Evolutionary conservation across 331 rosid genomes (phyloP).

Genomic region (Spiraea crenata): DNA sequence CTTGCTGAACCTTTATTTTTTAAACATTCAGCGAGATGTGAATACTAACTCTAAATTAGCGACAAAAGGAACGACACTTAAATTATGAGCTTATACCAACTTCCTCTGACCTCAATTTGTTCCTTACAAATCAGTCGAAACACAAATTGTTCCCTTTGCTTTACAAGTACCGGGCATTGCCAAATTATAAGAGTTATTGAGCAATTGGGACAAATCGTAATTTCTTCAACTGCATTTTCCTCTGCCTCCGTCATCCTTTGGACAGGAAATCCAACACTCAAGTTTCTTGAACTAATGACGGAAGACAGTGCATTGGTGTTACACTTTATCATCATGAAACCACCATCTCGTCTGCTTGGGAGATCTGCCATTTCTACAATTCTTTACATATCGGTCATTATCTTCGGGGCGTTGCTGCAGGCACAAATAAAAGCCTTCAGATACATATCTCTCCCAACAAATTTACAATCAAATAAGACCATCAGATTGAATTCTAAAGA

Average conservation of each 20-base stretch:
- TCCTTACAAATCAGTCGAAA: conserved; percentile 42
- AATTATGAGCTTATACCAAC: conserved; percentile 37
- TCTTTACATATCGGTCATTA: conserved; percentile 96
- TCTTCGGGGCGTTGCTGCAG: conserved; percentile 99
- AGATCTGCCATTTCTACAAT: conserved; percentile 96
- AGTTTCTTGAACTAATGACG: too few relatives aligned
- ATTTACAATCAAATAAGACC: background rate
- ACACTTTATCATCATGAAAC: conserved; percentile 99
- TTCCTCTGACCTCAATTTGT: conserved; percentile 44
- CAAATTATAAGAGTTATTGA: conserved; percentile 65
- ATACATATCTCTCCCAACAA: background rate
- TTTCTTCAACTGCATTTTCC: conserved; percentile 36
- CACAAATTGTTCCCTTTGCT: conserved; percentile 55
- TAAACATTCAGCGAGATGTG: too few relatives aligned
- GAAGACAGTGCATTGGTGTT: conserved; percentile 28
- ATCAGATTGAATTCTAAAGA: background rate
- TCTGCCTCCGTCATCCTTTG: conserved; percentile 36
- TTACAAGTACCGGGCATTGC: conserved; percentile 67
- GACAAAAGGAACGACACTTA: conserved; percentile 19
- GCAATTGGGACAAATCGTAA: conserved; percentile 43
- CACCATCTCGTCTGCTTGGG: conserved; percentile 99
- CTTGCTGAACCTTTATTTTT: too few relatives aligned
- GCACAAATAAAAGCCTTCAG: conserved; percentile 18
- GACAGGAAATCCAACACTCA: conserved; percentile 54
- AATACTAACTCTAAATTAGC: too few relatives aligned